Percentiles rank a stretch among this genome's conserved stretches.
Evolutionary conservation across 345 rosid species (phyloP).

Genomic region (Erucastrum elatum): DNA sequence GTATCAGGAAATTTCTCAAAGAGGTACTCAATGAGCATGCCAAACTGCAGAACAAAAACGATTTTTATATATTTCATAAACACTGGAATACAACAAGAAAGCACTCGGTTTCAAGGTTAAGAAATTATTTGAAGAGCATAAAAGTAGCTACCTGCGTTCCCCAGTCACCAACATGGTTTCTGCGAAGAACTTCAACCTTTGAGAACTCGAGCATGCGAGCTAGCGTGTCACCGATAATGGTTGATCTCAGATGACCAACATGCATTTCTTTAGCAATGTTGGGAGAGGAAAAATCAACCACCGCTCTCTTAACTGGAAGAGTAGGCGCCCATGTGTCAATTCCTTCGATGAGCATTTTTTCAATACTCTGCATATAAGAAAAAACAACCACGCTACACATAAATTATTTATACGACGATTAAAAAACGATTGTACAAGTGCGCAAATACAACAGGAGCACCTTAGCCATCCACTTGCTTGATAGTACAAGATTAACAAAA

Average conservation of each 20-base stretch:
- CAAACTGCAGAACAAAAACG: conserved; percentile 63
- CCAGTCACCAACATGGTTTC: conserved; percentile 99
- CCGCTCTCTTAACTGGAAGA: conserved; percentile 64
- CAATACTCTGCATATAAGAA: conserved; percentile 61
- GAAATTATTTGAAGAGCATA: conserved; percentile 9
- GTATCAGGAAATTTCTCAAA: conserved; percentile 74
- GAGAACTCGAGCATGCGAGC: conserved; percentile 96
- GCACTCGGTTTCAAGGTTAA: neutral
- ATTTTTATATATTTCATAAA: conserved; percentile 4
- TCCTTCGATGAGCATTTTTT: conserved; percentile 77
- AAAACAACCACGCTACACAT: conserved; percentile 26
- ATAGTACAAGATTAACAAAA: conserved; percentile 74
- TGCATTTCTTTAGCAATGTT: conserved; percentile 99
- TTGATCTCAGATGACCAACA: conserved; percentile 96
- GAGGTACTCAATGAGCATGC: conserved; percentile 92
- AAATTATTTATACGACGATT: neutral
- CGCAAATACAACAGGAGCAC: conserved; percentile 38
- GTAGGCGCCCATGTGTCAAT: conserved; percentile 87
- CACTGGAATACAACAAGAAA: neutral
- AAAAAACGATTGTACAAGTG: neutral
- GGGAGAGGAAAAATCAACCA: conserved; percentile 99
- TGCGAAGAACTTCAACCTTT: conserved; percentile 81
- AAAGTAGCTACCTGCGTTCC: conserved; percentile 86
- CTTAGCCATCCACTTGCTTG: conserved; percentile 84
- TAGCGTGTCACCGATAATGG: conserved; percentile 92